Evolutionary conservation across 2,329 filamentous ascomycete species (phyloP), one percentile per base, ranked within the genome.

Genomic region (Fusarium drepaniforme): DNA sequence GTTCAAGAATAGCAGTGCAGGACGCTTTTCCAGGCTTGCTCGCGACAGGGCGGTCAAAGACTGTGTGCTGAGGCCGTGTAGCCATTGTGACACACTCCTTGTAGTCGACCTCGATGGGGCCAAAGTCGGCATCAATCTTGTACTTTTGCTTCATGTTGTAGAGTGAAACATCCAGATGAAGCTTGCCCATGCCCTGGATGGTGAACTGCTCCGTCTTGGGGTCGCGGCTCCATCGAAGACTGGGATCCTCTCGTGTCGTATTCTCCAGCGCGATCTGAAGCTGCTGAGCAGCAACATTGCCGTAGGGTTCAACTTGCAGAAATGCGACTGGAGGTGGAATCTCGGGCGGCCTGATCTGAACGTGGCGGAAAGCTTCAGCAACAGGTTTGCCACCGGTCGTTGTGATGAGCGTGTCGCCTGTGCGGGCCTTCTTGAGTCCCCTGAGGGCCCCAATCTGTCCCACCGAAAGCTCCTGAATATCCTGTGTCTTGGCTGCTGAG

Each of bases 271-370:
- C 93, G 8, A 93, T 90, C 66, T 94, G 90, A 8, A 99, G 90
- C 68, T 93, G 90, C 77, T 95, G 96, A 77, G 95, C 93, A 75
- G 96, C 95, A 37, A 93, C 89, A 37, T 94, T 86, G 77, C 94
- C 93, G 76, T 95, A 87, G 0, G 89, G 94, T 74, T 98, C 96
- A 33, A 98, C 92, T 70, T 96, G 94, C n/a, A 97, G 93, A 82
- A 98, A 99, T 80, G 98, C 98, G 0, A 99, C 97, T 0, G 97
- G 95, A 0, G 97, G 95, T 1, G 97, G 96, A 1, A 98, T 94
- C 69, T 94, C 90, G 33, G 97, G 97, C 0, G 97, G 95, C 18
- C 95, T 91, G 40, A 99, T 90, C 80, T 98, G 95, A 18, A 98
- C 85, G 18, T 89, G 92, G 60, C 92, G 91, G 59, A 98, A 85